phyloP scores from a whole-genome alignment of 768 basidiomycete genomes.

The Xerocomellus intermedius region DNA sequence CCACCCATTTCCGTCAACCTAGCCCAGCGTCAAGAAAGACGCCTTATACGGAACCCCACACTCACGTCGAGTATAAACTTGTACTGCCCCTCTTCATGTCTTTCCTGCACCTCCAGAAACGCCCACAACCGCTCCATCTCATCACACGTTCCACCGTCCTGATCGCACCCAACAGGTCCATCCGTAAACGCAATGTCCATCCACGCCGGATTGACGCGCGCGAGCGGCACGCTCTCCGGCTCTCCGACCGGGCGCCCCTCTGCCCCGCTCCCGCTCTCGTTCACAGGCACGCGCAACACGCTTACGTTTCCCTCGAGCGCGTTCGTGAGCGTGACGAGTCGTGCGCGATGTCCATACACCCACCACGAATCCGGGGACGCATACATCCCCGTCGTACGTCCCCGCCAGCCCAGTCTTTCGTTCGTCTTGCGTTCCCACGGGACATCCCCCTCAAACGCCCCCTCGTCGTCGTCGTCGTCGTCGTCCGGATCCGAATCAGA shows the following conservation, averaged over 20 bases:
- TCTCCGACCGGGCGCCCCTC: conserved; percentile 15
- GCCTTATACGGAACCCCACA: background rate
- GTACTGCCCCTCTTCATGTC: conserved; percentile 52
- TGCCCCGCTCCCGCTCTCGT: background rate
- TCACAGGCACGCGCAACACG: conserved; percentile 36
- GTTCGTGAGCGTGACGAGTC: conserved; percentile 45
- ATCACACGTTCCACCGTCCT: conserved; percentile 34
- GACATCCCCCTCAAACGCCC: conserved; percentile 46
- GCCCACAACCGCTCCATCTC: conserved; percentile 46
- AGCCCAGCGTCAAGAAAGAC: background rate
- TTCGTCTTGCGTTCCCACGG: conserved; percentile 63
- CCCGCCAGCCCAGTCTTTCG: conserved; percentile 68
- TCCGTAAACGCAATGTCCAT: conserved; percentile 63
- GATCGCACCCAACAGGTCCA: conserved; percentile 41
- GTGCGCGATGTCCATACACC: conserved; percentile 49
- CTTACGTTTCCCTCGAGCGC: conserved; percentile 38
- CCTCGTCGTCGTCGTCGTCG: conserved; percentile 14
- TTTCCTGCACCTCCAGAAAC: conserved; percentile 45
- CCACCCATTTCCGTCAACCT: conserved; percentile 69
- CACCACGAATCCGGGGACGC: conserved; percentile 42
- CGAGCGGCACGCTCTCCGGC: too few species aligned
- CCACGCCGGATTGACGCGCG: conserved; percentile 48
- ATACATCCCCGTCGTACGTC: conserved; percentile 66
- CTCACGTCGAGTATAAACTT: conserved; percentile 61
- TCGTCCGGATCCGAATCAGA: conserved; percentile 13